Percentiles rank a stretch among this genome's conserved stretches.
phyloP scores from a whole-genome alignment of 2,329 filamentous ascomycete genomes.

The Penicillium sp. region DNA sequence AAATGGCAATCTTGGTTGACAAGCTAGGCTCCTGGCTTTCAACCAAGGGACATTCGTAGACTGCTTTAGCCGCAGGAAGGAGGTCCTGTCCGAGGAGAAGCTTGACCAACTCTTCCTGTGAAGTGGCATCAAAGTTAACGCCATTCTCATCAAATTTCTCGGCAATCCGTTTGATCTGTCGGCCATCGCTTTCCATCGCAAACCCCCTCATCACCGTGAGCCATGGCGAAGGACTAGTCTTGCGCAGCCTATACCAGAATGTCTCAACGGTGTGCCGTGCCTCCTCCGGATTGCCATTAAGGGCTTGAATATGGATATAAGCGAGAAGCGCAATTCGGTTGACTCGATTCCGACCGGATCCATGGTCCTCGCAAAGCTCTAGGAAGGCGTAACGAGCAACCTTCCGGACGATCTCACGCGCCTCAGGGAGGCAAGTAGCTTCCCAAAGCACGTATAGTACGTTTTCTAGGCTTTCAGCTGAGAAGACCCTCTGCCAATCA shows the following conservation, averaged over 20 bases:
- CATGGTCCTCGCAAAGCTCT: conserved; percentile 43
- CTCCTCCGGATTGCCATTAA: conserved; percentile 61
- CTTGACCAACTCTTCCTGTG: conserved; percentile 59
- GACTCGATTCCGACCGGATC: conserved; percentile 48
- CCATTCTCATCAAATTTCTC: conserved; percentile 57
- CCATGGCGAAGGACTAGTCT: conserved; percentile 47
- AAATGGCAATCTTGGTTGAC: conserved; percentile 58
- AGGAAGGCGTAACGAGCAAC: conserved; percentile 45
- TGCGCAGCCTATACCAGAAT: conserved; percentile 42
- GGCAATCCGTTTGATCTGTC: conserved; percentile 61
- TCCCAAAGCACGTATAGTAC: conserved; percentile 46
- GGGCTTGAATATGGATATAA: conserved; percentile 58
- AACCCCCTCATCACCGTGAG: conserved; percentile 64
- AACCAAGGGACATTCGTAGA: conserved; percentile 65
- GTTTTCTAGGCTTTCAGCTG: conserved; percentile 44
- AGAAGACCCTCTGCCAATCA: conserved; percentile 44
- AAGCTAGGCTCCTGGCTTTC: conserved; percentile 48
- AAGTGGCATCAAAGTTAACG: conserved; percentile 52
- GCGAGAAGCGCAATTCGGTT: conserved; percentile 45
- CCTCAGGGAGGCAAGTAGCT: conserved; percentile 41
- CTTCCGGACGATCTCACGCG: conserved; percentile 44
- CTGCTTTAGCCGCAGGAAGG: conserved; percentile 66
- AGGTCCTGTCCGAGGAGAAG: conserved; percentile 67
- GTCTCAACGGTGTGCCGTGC: conserved; percentile 54
- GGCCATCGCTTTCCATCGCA: conserved; percentile 62